A percentile compares a stretch with the other conserved stretches of the same genome.
Conservation (phyloP, 768 basidiomycete genomes). For the Suillus clintonianus region DNA sequence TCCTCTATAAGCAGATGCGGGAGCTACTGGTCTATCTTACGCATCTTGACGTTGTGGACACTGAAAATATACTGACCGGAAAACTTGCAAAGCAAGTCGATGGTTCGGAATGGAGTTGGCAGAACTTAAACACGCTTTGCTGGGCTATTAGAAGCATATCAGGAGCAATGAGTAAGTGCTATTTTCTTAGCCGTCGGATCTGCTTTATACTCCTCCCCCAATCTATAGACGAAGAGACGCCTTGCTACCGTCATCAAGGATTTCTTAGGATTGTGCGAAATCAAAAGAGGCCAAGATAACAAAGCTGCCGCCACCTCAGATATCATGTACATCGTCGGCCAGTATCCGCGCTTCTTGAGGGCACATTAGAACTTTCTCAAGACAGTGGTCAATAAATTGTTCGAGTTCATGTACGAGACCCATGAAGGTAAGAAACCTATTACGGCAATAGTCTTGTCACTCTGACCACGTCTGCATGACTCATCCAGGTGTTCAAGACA, state of each 20-base stretch:
- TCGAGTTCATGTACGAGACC: slow-evolving; percentile 99
- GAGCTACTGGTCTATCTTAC: slow-evolving; percentile 97
- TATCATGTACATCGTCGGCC: slow-evolving; percentile 99
- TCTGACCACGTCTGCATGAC: slow-evolving; percentile 4
- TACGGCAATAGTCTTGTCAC: slow-evolving; percentile 16
- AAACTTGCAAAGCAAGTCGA: slow-evolving; percentile 98
- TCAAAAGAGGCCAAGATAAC: slow-evolving; percentile 99
- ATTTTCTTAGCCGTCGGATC: not conserved
- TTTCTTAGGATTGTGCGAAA: slow-evolving; percentile 93
- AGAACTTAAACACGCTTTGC: slow-evolving; percentile 97
- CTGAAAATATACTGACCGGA: slow-evolving; percentile 96
- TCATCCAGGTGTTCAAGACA: slow-evolving; percentile 89
- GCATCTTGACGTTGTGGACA: slow-evolving; percentile 93
- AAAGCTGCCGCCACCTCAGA: slow-evolving; percentile 97
- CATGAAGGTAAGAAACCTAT: slow-evolving; percentile 71
- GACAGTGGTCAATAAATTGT: slow-evolving; percentile 98
- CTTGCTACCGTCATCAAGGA: slow-evolving; percentile 99
- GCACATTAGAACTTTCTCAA: slow-evolving; percentile 99
- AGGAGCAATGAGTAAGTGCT: slow-evolving; percentile 91
- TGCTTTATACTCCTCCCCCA: not conserved
- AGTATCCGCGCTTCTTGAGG: slow-evolving; percentile 98
- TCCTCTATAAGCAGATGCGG: slow-evolving; percentile 98
- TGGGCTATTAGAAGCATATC: slow-evolving; percentile 99
- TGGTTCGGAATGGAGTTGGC: slow-evolving; percentile 99
- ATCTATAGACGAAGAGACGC: slow-evolving; percentile 90